Base-by-base conservation (phyloP, 202 grass and related monocot species). In the Schoenoplectus triqueter region DNA sequence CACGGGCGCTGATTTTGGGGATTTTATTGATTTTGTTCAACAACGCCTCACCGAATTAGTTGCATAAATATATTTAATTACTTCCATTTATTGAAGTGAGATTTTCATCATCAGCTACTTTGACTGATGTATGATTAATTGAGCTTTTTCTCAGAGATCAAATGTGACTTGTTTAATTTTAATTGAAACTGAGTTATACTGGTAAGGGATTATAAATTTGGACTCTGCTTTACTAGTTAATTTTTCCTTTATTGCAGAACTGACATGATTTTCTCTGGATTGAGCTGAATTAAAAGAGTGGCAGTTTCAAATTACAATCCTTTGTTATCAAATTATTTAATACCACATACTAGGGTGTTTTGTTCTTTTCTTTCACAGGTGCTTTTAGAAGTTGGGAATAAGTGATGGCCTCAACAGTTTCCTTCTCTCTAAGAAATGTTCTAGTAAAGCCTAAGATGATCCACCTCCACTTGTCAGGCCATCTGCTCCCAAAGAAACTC, bases 341-440 rank as follows among this genome's bases (percentile, higher is more conserved):
- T 42, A 44, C 31, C 13, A 40, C 42, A 68, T 42, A 44, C 66
- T 68, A 68, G 42, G 66, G 66, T 40, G 13, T 42, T 68, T 68
- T 40, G 39, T 31, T 31, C 31, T 31, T 31, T 68, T 68, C 13
- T 68, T 14, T 68, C 39, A 31, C 66, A 68, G 66, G 66, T 68
- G 66, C 70, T 31, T 31, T 73, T 73, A 10, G 70, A n/a, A 20
- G 2, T 10, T 73, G 46, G 17, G 47, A 73, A 10, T 19, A 9
- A 78, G 22, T 73, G 31, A 95, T 95, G 96, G 91, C 91, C 19
- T 91, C 93, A 46, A 80, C 89, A 83, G 86, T 92, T 78, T 92
- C 84, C 83, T 90, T 92, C 82, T 87, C 84, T 67, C 88, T 90
- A 7, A 84, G 48, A 13, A 87, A 87, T 69, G 50, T 85, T 78